Evolutionary conservation across 106 monocot species (phyloP).

Genomic region (Dendrobium nobile): DNA sequence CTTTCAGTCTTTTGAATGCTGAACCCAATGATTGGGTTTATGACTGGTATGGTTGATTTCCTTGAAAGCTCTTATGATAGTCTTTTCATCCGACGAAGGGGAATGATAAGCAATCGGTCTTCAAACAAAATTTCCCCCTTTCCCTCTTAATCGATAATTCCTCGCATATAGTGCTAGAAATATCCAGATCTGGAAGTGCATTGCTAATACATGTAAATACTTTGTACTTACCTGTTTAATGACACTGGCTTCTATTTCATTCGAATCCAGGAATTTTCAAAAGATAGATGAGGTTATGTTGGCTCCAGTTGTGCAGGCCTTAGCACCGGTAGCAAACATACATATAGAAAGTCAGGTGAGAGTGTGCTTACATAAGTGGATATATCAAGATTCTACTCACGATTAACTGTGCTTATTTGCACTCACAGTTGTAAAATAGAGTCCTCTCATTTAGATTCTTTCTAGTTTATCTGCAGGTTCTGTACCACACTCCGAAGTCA

Average conservation of each 20-base stretch:
- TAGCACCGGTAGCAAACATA: slow-evolving; percentile 80
- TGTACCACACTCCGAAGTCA: slow-evolving; percentile 88
- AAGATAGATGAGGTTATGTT: slow-evolving; percentile 43
- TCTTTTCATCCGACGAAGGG: background rate
- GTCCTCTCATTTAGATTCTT: background rate
- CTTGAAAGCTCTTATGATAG: background rate
- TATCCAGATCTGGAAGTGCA: background rate
- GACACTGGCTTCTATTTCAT: background rate
- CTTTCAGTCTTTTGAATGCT: slow-evolving; percentile 84
- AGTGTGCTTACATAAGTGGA: background rate
- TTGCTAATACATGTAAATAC: background rate
- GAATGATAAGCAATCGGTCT: too few species aligned
- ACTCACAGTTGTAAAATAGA: background rate
- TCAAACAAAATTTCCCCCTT: background rate
- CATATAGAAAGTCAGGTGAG: slow-evolving; percentile 84
- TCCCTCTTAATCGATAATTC: background rate
- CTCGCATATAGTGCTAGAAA: background rate
- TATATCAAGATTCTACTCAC: background rate
- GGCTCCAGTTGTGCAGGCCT: slow-evolving; percentile 56
- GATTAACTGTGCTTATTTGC: background rate
- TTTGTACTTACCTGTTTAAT: background rate
- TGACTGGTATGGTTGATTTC: slow-evolving; percentile 54
- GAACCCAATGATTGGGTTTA: slow-evolving; percentile 83
- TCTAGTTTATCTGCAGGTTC: slow-evolving; percentile 46
- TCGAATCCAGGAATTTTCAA: slow-evolving; percentile 63